Evolutionary conservation across 202 grass and related monocot genomes (phyloP).

Genomic region (Elaeis oleifera): DNA sequence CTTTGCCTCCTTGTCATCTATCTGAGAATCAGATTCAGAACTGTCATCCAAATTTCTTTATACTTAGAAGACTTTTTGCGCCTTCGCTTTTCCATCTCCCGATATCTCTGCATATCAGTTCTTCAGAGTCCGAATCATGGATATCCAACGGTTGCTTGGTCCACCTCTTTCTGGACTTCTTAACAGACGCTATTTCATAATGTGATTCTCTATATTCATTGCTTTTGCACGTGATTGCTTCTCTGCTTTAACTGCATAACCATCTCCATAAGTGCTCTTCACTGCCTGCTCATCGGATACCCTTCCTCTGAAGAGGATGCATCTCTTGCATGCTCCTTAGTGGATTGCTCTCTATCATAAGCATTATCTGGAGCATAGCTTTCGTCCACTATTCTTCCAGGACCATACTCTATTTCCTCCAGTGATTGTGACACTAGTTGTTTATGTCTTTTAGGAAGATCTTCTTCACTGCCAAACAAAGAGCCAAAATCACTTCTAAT

Average conservation of each 20-base stretch:
- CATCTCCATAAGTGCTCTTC: constrained; percentile 8
- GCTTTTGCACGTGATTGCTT: constrained; percentile 25
- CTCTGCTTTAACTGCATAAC: constrained; percentile 18
- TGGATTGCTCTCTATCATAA: constrained; percentile 24
- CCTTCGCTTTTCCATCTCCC: constrained; percentile 42
- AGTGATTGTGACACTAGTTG: constrained; percentile 33
- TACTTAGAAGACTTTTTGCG: constrained; percentile 55
- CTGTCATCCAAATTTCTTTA: constrained; percentile 50
- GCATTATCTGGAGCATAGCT: constrained; percentile 26
- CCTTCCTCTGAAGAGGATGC: constrained; percentile 14
- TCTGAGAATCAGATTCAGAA: constrained; percentile 48
- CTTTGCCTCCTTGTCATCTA: constrained; percentile 48
- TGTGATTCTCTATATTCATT: constrained; percentile 26
- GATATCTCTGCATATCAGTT: constrained; percentile 41
- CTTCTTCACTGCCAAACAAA: constrained; percentile 47
- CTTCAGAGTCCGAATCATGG: constrained; percentile 50
- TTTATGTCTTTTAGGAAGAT: constrained; percentile 26
- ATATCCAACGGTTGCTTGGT: constrained; percentile 16
- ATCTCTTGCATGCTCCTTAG: constrained; percentile 25
- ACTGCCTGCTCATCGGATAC: constrained; percentile 21
- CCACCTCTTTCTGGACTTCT: constrained; percentile 32
- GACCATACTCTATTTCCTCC: constrained; percentile 39
- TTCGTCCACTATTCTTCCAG: constrained; percentile 25
- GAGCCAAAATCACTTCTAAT: background rate
- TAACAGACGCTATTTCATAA: constrained; percentile 34